These are phyloP conservation scores for Daldinia sp. DNA, from an alignment of 2,329 filamentous ascomycete genomes.

Conservation along the genomic window DNA sequence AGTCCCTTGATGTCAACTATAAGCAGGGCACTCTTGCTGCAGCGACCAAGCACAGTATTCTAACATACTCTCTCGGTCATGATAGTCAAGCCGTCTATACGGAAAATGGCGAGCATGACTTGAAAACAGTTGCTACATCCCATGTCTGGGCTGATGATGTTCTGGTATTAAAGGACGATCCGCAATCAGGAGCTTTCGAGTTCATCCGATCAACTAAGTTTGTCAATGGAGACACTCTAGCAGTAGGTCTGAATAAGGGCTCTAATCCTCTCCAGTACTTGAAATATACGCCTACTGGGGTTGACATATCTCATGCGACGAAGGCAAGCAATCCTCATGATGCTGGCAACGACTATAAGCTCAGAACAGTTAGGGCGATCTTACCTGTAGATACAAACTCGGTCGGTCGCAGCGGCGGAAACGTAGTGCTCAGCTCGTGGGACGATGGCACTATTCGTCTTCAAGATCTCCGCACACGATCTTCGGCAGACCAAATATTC, in stretches of 20 bases:
- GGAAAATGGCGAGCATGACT: slow-evolving; percentile 19
- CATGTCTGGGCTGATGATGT: slow-evolving; percentile 38
- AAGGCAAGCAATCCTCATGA: slow-evolving; percentile 50
- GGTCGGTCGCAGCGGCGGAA: slow-evolving; percentile 52
- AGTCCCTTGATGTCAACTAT: slow-evolving; percentile 52
- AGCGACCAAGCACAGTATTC: slow-evolving; percentile 52
- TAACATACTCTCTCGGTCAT: slow-evolving; percentile 52
- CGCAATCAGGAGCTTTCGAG: slow-evolving; percentile 44
- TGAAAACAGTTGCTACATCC: slow-evolving; percentile 26
- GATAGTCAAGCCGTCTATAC: slow-evolving; percentile 18
- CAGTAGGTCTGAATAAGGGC: slow-evolving; percentile 59
- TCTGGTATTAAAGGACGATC: slow-evolving; percentile 42
- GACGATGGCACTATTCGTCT: slow-evolving; percentile 65
- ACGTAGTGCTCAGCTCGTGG: slow-evolving; percentile 64
- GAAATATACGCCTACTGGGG: slow-evolving; percentile 60
- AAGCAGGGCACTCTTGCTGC: slow-evolving; percentile 50
- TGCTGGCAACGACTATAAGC: slow-evolving; percentile 44
- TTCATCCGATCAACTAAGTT: slow-evolving; percentile 58
- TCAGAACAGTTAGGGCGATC: slow-evolving; percentile 59
- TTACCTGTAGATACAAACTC: slow-evolving; percentile 57
- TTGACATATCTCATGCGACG: slow-evolving; percentile 54
- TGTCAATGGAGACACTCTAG: slow-evolving; percentile 60
- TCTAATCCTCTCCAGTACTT: slow-evolving; percentile 60
- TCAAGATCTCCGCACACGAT: slow-evolving; percentile 64
- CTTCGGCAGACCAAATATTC: slow-evolving; percentile 61